Base-by-base conservation (phyloP, 1,284 basidiomycete genomes). In the Trichosporon ovoides region DNA sequence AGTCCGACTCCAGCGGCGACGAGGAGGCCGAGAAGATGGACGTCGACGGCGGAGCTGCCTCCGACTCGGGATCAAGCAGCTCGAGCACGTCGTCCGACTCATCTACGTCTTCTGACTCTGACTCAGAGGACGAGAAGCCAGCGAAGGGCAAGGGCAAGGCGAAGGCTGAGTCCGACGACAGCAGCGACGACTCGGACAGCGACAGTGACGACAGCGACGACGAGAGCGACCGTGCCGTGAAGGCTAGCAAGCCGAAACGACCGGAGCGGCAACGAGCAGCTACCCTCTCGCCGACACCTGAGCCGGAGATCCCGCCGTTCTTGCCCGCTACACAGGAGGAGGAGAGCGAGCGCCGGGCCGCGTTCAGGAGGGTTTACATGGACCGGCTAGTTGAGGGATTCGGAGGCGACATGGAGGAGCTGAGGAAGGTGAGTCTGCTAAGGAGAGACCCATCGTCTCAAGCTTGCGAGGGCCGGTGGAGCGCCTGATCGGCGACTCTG, bases 301-400 rank as follows among this genome's bases (percentile, higher is more conserved):
- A 61, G 18, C 63, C 63, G 19, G 58, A 53, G n/a, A 57, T 65
- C 31, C 63, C 63, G 2, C 57, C 57, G 0, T 65, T 65, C 61
- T 55, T 65, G 9, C 52, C 60, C 9, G 40, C 58, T 18, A 20
- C 52, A 4, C 58, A 20, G 11, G 56, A 58, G 14, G 68, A 64
- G 46, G 70, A 72, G 56, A 70, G 72, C 18, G 66, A 70, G 19
- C 62, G 73, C 33, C 58, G 71, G 35, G 63, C 65, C 20, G 61
- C 65, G 51, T 77, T 77, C 54, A 70, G 68, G 57, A 64, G 68
- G 49, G 69, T 77, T 38, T 77, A 76, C 60, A 77, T 77, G 75
- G 75, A 75, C 63, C 73, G 72, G 49, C 56, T 77, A 22, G 73
- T 77, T 7, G 67, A 76, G 60, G 76, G 70, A 1, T 77, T 77